Evolutionary conservation across 495 filamentous ascomycete genomes (phyloP), one percentile per base, ranked within the genome.

Genomic region (Trichoderma erinaceum): DNA sequence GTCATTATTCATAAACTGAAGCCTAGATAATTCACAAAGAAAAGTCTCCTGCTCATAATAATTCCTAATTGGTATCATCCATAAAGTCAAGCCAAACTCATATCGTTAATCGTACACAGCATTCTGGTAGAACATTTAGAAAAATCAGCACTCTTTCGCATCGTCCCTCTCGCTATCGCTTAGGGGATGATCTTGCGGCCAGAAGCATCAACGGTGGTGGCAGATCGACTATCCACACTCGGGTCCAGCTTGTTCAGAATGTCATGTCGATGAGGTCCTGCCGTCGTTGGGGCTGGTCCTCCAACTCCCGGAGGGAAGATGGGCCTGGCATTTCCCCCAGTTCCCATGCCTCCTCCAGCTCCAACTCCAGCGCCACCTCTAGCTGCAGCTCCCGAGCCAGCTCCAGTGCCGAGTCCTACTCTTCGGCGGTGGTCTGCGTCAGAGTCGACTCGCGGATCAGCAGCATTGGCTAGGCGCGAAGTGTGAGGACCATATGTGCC

Each of bases 191-290:
- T 7, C 7, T 25, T 61, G 32, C 74, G 73, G 23, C 64, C 71
- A 35, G 72, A 76, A 3, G 77, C 73, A 7, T 74, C 73, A 0
- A 69, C 70, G 35, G 66, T 69, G 18, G 66, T 27, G 63, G 69
- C 70, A 1, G 70, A 66, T 38, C 75, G 70, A 23, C 77, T 81
- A 70, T 85, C 83, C 63, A 85, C 80, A 44, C 82, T 78, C 12
- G 85, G 86, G 64, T 87, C 83, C 7, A 78, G 41, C 75, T 85
- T 86, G 78, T 87, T 84, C 66, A 76, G 67, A 21, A 82, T 67
- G 70, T 86, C 81, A 61, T 79, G 83, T 66, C 73, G 76, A 71
- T 84, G 80, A 25, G 80, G 77, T 4, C 83, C 83, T 18, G 77
- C 73, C 0, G 74, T 83, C 50, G 75, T 75, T 41, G 76, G 69